Conservation (phyloP, 2,329 filamentous ascomycete species). For the Botryotinia convoluta region DNA sequence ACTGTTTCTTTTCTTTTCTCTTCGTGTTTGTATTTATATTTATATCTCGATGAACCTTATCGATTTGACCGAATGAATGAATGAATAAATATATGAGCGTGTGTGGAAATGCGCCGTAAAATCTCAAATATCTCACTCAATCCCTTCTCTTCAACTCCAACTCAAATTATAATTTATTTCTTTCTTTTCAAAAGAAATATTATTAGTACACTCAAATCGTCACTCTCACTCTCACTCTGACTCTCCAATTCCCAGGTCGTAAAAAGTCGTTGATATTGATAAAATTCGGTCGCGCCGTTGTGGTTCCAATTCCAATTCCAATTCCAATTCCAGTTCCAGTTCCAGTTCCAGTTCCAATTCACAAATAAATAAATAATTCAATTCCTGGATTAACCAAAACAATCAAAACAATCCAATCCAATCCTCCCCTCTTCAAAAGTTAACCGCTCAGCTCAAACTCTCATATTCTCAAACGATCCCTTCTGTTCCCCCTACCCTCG, state of each 20-base stretch:
- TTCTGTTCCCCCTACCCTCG: no score
- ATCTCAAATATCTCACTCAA: neutral
- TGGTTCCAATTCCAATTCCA: neutral
- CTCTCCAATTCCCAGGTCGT: neutral
- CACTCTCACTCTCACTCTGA: neutral
- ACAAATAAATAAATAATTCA: neutral
- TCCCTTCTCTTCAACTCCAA: neutral
- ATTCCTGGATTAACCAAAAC: neutral
- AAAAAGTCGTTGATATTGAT: no score
- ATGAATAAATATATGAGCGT: neutral
- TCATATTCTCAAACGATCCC: no score
- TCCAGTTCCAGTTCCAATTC: neutral
- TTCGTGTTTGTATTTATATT: no score
- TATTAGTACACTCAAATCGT: no score
- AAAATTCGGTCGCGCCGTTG: no score
- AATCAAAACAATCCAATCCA: neutral
- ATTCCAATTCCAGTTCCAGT: neutral
- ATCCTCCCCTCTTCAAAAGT: neutral
- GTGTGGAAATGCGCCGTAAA: no score
- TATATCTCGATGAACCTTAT: no score
- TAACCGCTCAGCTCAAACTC: neutral
- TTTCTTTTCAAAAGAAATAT: no score
- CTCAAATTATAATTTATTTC: no score
- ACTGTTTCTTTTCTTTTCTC: no score
- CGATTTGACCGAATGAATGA: neutral